phyloP scores from a whole-genome alignment of 768 basidiomycete genomes.

The Xerocomellus amylosporus region DNA sequence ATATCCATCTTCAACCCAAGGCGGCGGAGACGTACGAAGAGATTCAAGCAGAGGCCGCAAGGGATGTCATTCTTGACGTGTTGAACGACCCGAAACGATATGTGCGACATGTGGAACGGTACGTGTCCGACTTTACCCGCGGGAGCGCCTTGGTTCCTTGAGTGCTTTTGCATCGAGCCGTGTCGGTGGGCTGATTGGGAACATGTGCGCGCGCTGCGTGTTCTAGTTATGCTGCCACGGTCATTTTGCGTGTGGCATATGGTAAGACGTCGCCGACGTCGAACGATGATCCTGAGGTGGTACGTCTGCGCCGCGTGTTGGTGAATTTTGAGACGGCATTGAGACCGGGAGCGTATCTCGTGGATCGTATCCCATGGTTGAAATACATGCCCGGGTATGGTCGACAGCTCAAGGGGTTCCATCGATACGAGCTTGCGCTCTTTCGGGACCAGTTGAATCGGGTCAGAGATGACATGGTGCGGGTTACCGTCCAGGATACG shows the following conservation, averaged over 20 bases:
- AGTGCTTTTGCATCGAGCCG: neutral
- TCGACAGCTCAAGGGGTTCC: slow-evolving; percentile 48
- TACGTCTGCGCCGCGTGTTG: slow-evolving; percentile 18
- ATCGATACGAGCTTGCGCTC: slow-evolving; percentile 46
- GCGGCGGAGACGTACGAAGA: slow-evolving; percentile 44
- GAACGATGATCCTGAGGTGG: slow-evolving; percentile 10
- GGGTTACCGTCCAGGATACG: neutral
- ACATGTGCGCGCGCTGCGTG: neutral
- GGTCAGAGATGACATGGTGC: slow-evolving; percentile 8
- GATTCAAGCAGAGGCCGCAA: slow-evolving; percentile 37
- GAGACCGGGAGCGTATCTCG: slow-evolving; percentile 29
- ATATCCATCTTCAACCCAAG: slow-evolving; percentile 52
- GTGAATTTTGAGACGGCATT: slow-evolving; percentile 32
- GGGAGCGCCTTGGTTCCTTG: neutral
- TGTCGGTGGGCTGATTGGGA: neutral
- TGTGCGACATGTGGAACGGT: slow-evolving; percentile 16
- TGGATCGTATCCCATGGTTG: slow-evolving; percentile 34
- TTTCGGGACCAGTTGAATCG: slow-evolving; percentile 44
- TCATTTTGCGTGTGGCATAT: slow-evolving; percentile 26
- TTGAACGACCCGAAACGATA: slow-evolving; percentile 14
- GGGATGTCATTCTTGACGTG: slow-evolving; percentile 17
- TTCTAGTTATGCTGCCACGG: slow-evolving; percentile 20
- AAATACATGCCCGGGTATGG: slow-evolving; percentile 55
- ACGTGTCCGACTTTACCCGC: neutral
- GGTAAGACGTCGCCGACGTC: slow-evolving; percentile 26